A percentile compares a stretch with the other conserved stretches of the same genome.
Evolutionary conservation across 2,329 filamentous ascomycete species (phyloP).

Genomic region (Teratosphaeria destructans): DNA sequence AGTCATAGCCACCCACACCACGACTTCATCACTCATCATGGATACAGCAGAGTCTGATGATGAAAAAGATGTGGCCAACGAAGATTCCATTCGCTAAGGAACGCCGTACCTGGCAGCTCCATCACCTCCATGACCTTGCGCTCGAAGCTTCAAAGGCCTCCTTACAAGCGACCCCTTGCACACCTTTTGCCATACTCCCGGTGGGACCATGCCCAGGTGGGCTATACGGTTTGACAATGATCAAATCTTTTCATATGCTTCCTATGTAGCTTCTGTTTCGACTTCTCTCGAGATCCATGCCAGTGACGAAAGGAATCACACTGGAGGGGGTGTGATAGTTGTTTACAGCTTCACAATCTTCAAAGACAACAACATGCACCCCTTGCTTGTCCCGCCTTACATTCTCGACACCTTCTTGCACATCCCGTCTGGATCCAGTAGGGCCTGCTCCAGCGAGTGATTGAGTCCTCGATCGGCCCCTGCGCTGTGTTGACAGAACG

Average conservation of each 20-base stretch:
- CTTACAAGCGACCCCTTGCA: not conserved
- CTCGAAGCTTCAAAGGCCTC: not conserved
- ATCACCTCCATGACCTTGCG: not conserved
- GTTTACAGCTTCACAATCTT: not conserved
- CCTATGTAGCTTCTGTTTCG: not conserved
- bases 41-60: not conserved
- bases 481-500: conserved; percentile 14
- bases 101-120: not conserved
- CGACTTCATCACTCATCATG: not conserved
- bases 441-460: conserved; percentile 1
- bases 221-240: too few species aligned
- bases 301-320: too few species aligned
- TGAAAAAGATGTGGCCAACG: not conserved
- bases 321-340: not conserved
- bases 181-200: not conserved
- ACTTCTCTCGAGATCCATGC: not conserved
- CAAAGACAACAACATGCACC: not conserved
- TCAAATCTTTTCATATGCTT: too few species aligned
- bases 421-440: not conserved
- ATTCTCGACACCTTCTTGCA: not conserved
- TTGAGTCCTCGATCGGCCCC: not conserved
- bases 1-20: not conserved
- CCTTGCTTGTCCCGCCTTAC: not conserved
- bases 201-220: too few species aligned
- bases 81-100: not conserved